Evolutionary conservation across 805 yeast genomes (phyloP), one percentile per base, ranked within the genome.

Genomic region (Myxozyma mucilagina): DNA sequence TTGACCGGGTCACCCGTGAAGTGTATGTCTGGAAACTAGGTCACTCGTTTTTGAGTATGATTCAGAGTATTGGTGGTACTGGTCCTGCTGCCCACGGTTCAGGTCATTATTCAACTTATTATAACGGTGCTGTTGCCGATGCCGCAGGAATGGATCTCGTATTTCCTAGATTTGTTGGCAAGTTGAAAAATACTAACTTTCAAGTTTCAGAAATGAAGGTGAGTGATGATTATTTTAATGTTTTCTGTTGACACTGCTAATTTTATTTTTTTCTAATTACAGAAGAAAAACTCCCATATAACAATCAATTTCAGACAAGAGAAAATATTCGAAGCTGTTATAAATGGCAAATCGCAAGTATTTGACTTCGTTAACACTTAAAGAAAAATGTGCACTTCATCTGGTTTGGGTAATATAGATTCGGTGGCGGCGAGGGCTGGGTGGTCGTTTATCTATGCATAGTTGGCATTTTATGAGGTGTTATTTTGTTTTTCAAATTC

Each of bases 1-100:
- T 65, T 49, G 64, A 66, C 24, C 57, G 56, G 7, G 63, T 36
- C 14, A 38, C 60, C 7, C 31, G 20, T 13, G 58, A 65, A 10
- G 65, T 66, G 10, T 61, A 41, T 41, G 60, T 66, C 5, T 66
- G 69, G 69, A 66, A 66, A 47, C 38, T 66, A 18, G 69, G 69
- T 4, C 67, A 63, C 36, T 65, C 68, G 45, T 54, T 66, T 44
- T 55, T 65, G 52, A 60, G 67, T 42, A 54, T 66, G 45, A 53
- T 66, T 14, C 67, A 66, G 47, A 63, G 67, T 45, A 63, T 63
- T 14, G 66, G 67, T 5, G 63, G 63, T 6, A 56, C 58, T 24
- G 60, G 48, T 13, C 52, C 60, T 14, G 50, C 18, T 3, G 39
- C 42, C 3, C 29, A 36, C 20, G 53, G 51, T 14, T 44, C 49